These are phyloP conservation scores for Spergularia azorica DNA, from an alignment of 179 eudicot genomes.

Conservation along the genomic window DNA sequence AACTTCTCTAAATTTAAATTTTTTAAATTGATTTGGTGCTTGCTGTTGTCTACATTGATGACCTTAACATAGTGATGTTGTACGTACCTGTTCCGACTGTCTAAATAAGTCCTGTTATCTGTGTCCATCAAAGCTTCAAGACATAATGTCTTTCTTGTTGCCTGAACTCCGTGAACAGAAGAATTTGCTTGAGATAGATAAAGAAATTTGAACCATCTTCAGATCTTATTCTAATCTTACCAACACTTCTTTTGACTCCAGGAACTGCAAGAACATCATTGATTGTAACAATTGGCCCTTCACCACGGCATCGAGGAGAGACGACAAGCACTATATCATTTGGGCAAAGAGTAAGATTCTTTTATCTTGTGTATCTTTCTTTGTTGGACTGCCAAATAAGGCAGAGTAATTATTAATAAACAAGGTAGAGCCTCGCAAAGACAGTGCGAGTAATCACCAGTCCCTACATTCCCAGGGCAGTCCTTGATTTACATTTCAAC, in stretches of 20 bases:
- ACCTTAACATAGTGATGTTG: background rate
- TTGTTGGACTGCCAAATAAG: background rate
- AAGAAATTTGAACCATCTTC: background rate
- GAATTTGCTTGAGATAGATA: background rate
- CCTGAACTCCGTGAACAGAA: conserved; percentile 1
- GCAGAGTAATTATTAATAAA: too few relatives aligned
- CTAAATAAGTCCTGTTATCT: background rate
- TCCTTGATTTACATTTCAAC: too few relatives aligned
- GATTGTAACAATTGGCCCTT: conserved; percentile 91
- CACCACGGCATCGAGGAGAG: conserved; percentile 98
- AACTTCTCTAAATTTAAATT: background rate
- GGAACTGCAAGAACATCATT: conserved; percentile 96
- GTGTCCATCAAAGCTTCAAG: conserved; percentile 4
- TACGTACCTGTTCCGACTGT: background rate
- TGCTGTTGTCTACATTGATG: background rate
- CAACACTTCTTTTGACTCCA: conserved; percentile 37
- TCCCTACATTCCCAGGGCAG: background rate
- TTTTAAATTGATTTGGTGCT: background rate
- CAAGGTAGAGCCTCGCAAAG: too few relatives aligned
- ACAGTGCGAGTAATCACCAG: background rate
- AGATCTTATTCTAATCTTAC: conserved; percentile 6
- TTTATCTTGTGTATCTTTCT: conserved; percentile 1
- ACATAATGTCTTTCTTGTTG: conserved; percentile 1
- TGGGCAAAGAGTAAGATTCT: conserved; percentile 92
- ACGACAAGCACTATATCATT: conserved; percentile 93